Percentiles rank a stretch among this genome's conserved stretches.
phyloP scores from a whole-genome alignment of 345 rosid genomes.

The Atalantia buxifolia region DNA sequence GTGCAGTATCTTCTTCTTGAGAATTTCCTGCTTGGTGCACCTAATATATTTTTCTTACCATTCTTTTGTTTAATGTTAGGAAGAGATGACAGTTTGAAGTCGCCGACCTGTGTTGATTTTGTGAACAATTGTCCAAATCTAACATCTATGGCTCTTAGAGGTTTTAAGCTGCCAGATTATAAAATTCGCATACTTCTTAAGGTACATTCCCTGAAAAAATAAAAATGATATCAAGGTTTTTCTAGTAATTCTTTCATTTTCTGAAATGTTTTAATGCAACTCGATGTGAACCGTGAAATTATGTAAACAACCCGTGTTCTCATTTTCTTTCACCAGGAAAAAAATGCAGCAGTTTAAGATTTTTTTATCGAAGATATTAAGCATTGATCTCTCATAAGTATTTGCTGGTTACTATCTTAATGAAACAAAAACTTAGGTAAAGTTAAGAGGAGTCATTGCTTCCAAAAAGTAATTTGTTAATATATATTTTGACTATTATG shows the following conservation, averaged over 20 bases:
- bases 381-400: neutral
- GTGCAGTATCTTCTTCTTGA: slow-evolving; percentile 31
- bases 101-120: slow-evolving; percentile 59
- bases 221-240: neutral
- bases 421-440: neutral
- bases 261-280: neutral
- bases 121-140: slow-evolving; percentile 69
- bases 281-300: neutral
- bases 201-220: slow-evolving; percentile 36
- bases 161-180: slow-evolving; percentile 67
- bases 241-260: neutral
- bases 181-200: slow-evolving; percentile 58
- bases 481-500: neutral
- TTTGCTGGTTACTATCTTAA: neutral
- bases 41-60: slow-evolving; percentile 17
- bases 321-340: neutral
- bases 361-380: neutral
- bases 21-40: slow-evolving; percentile 14
- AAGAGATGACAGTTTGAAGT: slow-evolving; percentile 61
- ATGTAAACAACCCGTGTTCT: neutral
- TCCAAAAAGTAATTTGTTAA: neutral
- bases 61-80: slow-evolving; percentile 37
- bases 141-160: slow-evolving; percentile 74
- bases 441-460: neutral
- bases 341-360: neutral